Conservation (phyloP, 257 asterid genomes). For the Ballota nigra region DNA sequence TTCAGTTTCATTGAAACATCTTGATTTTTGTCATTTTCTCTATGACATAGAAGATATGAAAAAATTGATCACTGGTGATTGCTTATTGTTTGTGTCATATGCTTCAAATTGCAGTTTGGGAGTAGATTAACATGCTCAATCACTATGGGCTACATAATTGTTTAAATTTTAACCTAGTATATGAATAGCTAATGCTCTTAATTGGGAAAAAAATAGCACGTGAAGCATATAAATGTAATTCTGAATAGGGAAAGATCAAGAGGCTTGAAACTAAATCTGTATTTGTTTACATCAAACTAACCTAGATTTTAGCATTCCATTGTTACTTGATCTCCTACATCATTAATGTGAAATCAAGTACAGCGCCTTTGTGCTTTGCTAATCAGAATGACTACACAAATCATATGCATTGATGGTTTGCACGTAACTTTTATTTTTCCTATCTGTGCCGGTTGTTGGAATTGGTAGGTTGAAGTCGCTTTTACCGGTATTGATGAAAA, state of each 20-base stretch:
- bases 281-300: background rate
- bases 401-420: background rate
- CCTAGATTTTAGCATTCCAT: background rate
- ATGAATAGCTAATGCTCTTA: background rate
- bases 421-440: too few relatives aligned
- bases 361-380: background rate
- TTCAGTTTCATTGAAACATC: conserved; percentile 3
- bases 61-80: conserved; percentile 2
- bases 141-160: background rate
- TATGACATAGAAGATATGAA: background rate
- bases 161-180: background rate
- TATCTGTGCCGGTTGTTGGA: too few relatives aligned
- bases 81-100: background rate
- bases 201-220: background rate
- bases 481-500: conserved; percentile 72
- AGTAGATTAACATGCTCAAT: background rate
- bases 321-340: background rate
- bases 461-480: conserved; percentile 89
- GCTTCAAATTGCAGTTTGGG: background rate
- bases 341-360: background rate
- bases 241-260: background rate
- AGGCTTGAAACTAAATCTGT: background rate
- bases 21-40: background rate
- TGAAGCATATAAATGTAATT: background rate
- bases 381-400: background rate